phyloP scores from a whole-genome alignment of 805 yeast genomes.

The Ogataea allantospora region DNA sequence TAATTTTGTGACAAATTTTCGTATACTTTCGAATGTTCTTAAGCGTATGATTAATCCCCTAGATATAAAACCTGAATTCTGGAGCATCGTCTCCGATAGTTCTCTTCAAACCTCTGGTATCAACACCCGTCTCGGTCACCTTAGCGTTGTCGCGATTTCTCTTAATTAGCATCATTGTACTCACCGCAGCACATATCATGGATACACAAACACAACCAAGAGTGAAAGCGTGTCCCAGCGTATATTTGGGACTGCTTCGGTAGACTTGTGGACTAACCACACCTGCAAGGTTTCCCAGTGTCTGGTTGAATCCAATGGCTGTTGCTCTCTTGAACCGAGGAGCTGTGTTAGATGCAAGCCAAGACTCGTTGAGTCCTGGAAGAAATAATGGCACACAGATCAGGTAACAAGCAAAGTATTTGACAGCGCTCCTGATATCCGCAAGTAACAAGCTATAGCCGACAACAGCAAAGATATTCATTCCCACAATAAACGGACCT shows the following conservation, averaged over 20 bases:
- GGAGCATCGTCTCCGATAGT: conserved; percentile 14
- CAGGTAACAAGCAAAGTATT: conserved; percentile 31
- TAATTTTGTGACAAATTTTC: too few relatives aligned
- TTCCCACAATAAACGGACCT: conserved; percentile 33
- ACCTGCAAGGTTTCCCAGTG: conserved; percentile 46
- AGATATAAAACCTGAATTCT: conserved; percentile 12
- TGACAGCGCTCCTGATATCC: conserved; percentile 22
- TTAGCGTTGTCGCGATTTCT: conserved; percentile 10
- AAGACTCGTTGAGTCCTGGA: conserved; percentile 40
- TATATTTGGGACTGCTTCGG: conserved; percentile 36
- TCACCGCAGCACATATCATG: conserved; percentile 4
- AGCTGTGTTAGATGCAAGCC: conserved; percentile 44
- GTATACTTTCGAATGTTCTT: too few relatives aligned
- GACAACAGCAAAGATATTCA: conserved; percentile 27
- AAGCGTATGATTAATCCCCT: too few relatives aligned
- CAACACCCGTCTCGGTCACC: conserved; percentile 11
- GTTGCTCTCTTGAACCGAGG: conserved; percentile 43
- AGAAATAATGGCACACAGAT: conserved; percentile 36
- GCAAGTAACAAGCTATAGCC: conserved; percentile 35
- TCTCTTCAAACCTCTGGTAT: conserved; percentile 7
- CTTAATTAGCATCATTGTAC: conserved; percentile 4
- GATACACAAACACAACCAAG: conserved; percentile 32
- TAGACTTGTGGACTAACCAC: conserved; percentile 45
- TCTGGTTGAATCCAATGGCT: conserved; percentile 42
- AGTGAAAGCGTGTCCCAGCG: conserved; percentile 40